These are phyloP conservation scores for Polytrichum commune DNA, from an alignment of 225 moss, liverwort and hornwort genomes.

Conservation along the genomic window DNA sequence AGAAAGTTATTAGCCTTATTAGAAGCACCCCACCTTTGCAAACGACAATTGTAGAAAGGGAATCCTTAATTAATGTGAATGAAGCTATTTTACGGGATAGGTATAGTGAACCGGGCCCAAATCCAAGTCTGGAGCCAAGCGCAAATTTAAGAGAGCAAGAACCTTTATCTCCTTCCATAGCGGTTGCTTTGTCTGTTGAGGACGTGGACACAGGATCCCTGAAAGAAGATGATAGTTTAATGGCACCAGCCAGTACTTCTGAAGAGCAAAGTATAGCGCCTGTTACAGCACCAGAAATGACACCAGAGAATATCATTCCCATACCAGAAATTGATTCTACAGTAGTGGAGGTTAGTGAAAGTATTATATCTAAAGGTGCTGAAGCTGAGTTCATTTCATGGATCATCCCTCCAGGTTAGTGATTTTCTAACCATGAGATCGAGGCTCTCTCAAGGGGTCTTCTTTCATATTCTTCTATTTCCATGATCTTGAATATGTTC, in stretches of 20 bases:
- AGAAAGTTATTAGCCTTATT: constrained; percentile 13
- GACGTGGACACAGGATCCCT: constrained; percentile 7
- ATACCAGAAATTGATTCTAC: constrained; percentile 9
- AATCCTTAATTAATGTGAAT: constrained; percentile 16
- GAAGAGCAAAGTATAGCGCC: constrained; percentile 9
- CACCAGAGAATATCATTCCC: constrained; percentile 7
- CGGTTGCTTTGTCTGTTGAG: constrained; percentile 26
- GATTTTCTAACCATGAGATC: neutral
- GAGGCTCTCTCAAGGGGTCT: too few species aligned
- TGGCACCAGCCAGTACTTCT: constrained; percentile 7
- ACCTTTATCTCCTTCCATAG: constrained; percentile 47
- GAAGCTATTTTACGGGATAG: constrained; percentile 14
- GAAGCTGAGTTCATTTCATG: constrained; percentile 33
- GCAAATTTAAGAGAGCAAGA: constrained; percentile 10
- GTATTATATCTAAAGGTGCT: constrained; percentile 17
- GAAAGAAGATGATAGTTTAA: constrained; percentile 22
- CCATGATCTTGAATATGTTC: too few species aligned
- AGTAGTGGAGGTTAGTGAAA: constrained; percentile 17
- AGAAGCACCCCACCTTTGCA: constrained; percentile 6
- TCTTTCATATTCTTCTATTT: too few species aligned
- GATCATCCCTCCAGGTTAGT: constrained; percentile 54
- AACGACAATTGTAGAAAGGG: constrained; percentile 14
- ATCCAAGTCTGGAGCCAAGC: constrained; percentile 4
- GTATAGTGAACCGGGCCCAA: constrained; percentile 3
- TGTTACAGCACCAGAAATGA: constrained; percentile 5